A percentile compares a stretch with the other conserved stretches of the same genome.
Evolutionary conservation across 1,284 basidiomycete genomes (phyloP).

Genomic region (Earliella scabrosa): DNA sequence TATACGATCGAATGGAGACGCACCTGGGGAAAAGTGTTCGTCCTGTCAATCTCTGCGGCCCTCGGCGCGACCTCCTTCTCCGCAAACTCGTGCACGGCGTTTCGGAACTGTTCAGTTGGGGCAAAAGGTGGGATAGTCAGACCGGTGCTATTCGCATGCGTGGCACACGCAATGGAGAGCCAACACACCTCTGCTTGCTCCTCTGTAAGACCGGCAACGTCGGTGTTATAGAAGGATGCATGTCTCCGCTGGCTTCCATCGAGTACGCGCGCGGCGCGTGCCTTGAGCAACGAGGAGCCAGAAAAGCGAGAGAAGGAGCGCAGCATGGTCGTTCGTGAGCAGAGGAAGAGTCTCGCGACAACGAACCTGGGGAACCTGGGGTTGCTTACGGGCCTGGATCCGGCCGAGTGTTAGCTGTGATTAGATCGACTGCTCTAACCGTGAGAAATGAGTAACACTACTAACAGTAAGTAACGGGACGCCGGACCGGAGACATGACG

Average conservation of each 20-base stretch:
- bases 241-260: conserved; percentile 33
- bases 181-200: conserved; percentile 81
- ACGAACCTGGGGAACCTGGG: no score
- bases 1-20: neutral
- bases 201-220: conserved; percentile 82
- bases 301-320: conserved; percentile 2
- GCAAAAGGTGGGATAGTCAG: neutral
- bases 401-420: no score
- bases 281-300: neutral
- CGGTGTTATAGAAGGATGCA: conserved; percentile 73
- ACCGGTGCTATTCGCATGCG: neutral
- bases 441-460: no score
- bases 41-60: conserved; percentile 84
- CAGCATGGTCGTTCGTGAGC: no score
- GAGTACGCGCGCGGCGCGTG: neutral
- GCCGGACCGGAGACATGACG: no score
- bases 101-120: conserved; percentile 88
- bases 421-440: no score
- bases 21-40: conserved; percentile 79
- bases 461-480: no score
- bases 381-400: no score
- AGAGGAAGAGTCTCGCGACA: no score
- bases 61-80: conserved; percentile 81
- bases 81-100: conserved; percentile 79
- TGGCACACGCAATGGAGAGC: neutral